Conservation (phyloP, 2,329 filamentous ascomycete genomes). For the Colletotrichum nymphaeae region DNA sequence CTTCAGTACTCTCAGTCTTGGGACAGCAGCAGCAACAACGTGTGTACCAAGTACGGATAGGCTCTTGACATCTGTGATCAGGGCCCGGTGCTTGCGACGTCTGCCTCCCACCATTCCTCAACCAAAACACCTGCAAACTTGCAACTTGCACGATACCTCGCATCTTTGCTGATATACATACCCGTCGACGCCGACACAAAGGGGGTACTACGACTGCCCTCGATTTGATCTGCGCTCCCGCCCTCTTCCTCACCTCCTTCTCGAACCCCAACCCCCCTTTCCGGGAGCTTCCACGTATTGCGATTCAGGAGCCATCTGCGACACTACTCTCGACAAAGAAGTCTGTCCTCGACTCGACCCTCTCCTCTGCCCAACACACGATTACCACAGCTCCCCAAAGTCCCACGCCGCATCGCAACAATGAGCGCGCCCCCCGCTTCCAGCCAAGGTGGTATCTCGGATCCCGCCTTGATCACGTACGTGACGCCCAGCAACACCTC, state of each 20-base stretch:
- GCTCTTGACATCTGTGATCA: constrained; percentile 23
- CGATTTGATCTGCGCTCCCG: not conserved
- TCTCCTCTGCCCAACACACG: not conserved
- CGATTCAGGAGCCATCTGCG: constrained; percentile 35
- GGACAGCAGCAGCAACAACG: constrained; percentile 15
- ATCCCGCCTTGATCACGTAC: constrained; percentile 75
- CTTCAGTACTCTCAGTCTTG: not conserved
- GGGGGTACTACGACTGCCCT: not conserved
- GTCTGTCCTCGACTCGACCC: constrained; percentile 9
- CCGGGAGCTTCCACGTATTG: constrained; percentile 27
- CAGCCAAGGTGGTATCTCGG: constrained; percentile 67
- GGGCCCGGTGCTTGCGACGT: constrained; percentile 24
- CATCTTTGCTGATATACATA: constrained; percentile 14
- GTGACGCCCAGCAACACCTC: constrained; percentile 38
- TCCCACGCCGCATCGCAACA: constrained; percentile 21
- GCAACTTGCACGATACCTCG: constrained; percentile 3
- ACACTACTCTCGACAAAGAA: constrained; percentile 32
- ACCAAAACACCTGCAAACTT: constrained; percentile 6
- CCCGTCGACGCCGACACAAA: constrained; percentile 9
- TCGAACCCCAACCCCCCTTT: constrained; percentile 20
- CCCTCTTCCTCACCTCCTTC: constrained; percentile 12
- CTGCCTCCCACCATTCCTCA: constrained; percentile 22
- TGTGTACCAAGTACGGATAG: constrained; percentile 8
- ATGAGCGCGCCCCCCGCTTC: constrained; percentile 32
- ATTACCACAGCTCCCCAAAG: constrained; percentile 1